These are phyloP conservation scores for Tuber brumale DNA, from an alignment of 495 filamentous ascomycete genomes.

Conservation along the genomic window DNA sequence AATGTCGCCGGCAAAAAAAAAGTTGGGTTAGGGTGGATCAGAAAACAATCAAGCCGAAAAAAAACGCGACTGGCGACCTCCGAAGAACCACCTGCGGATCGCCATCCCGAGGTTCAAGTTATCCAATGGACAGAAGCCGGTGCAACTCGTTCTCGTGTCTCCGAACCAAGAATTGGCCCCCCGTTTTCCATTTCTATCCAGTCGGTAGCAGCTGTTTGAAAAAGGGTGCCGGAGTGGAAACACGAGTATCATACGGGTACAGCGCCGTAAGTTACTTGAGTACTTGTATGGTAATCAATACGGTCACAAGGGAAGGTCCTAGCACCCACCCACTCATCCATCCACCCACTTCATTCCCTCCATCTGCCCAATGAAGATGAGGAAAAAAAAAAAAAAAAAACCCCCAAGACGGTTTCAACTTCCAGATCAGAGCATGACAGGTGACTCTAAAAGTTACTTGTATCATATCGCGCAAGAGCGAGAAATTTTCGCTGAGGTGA, in stretches of 20 bases:
- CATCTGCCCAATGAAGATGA: not conserved
- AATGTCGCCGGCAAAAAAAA: not conserved
- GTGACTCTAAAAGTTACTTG: not conserved
- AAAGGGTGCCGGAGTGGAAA: not conserved
- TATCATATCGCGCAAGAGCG: not conserved
- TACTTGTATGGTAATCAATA: not conserved
- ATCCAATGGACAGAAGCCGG: not conserved
- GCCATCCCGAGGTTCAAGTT: not conserved
- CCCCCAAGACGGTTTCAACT: not conserved
- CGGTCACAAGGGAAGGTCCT: not conserved
- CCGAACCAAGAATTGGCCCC: not conserved
- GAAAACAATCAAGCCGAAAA: not conserved
- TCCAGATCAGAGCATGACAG: not conserved
- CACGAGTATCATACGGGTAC: not conserved
- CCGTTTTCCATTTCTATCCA: not conserved
- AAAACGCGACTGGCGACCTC: not conserved
- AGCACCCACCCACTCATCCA: not conserved
- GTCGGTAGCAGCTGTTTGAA: not conserved
- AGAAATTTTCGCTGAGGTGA: slow-evolving; percentile 1
- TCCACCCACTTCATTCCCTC: not conserved
- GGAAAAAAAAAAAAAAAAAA: not conserved
- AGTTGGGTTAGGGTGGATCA: not conserved
- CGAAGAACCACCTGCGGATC: not conserved
- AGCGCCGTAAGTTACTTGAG: too few species aligned
- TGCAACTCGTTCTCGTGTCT: not conserved